These are phyloP conservation scores for Aspergillus sp. DNA, from an alignment of 2,329 filamentous ascomycete genomes.

Conservation along the genomic window DNA sequence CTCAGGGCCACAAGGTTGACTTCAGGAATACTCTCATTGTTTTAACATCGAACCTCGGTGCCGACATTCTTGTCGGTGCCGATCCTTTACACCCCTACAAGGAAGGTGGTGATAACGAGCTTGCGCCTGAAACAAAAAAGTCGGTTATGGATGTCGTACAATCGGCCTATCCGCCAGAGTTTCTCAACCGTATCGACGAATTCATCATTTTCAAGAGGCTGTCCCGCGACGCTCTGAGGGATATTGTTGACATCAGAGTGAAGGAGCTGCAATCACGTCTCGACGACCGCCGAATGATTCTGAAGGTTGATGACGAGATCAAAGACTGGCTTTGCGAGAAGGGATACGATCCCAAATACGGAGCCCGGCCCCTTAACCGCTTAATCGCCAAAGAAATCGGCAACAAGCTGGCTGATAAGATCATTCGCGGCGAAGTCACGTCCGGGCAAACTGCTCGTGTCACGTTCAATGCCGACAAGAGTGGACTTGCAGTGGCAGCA, in stretches of 20 bases:
- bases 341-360: constrained; percentile 89
- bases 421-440: constrained; percentile 82
- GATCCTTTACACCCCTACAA: constrained; percentile 66
- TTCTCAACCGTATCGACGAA: constrained; percentile 93
- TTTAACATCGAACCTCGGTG: constrained; percentile 91
- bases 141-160: constrained; percentile 89
- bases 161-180: constrained; percentile 78
- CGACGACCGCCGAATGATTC: constrained; percentile 78
- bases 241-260: constrained; percentile 91
- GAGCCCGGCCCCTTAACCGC: constrained; percentile 85
- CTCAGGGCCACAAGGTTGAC: constrained; percentile 94
- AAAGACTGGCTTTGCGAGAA: constrained; percentile 84
- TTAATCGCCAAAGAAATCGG: constrained; percentile 88
- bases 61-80: constrained; percentile 81
- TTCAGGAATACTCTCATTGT: constrained; percentile 97
- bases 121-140: constrained; percentile 71
- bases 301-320: constrained; percentile 70
- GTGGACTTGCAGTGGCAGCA: constrained; percentile 56
- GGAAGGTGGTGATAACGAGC: constrained; percentile 64
- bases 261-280: constrained; percentile 80
- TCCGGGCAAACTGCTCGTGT: constrained; percentile 73
- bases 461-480: constrained; percentile 63
- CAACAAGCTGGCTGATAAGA: constrained; percentile 84
- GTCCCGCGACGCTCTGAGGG: constrained; percentile 72
- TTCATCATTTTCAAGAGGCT: constrained; percentile 95